Evolutionary conservation across 441 rosid genomes (phyloP), one percentile per base, ranked within the genome.

Genomic region (Mallotus repandus): DNA sequence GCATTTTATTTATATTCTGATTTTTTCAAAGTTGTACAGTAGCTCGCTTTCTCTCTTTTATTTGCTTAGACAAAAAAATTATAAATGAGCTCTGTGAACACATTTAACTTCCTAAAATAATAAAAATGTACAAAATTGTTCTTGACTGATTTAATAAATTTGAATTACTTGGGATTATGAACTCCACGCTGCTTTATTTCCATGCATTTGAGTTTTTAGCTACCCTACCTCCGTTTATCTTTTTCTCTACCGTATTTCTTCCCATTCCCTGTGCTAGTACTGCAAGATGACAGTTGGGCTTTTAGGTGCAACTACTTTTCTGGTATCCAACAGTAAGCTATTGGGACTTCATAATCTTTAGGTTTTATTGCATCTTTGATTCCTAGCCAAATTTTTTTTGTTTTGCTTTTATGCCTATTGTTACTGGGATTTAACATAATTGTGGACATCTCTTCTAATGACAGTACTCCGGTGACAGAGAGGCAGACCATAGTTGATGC

Each of bases 391-490:
- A 22, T 38, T 68, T 18, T 29, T 16, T 7, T 32, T 32, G 1
- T 10, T 57, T 43, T 71, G 21, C 54, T 22, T 64, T 13, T 7
- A 10, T 73, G 25, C 32, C 25, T 43, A 9, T 6, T 64, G 6
- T 4, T 64, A 22, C 13, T 71, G 16, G 7, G 10, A 22, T 21
- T 19, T 60, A 41, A 65, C 41, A 68, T 57, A 41, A 54, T 22
- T 43, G 16, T 52, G 64, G 4, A 53, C 21, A 21, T 19, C 57
- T 75, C 60, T 77, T 78, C 59, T 52, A 43, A 63, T 63, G 63
- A 71, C 94, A 93, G 97, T 78, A 93, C 98, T 50, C 97, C 84
- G 82, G 99, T 93, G 76, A 86, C 91, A 4, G 97, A 88, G 68
- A 88, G 98, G 71, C 99, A 96, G 82, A 86, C 80, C 73, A 93